Conservation (phyloP, 2,329 filamentous ascomycete species). For the Xylariaceae sp. region DNA sequence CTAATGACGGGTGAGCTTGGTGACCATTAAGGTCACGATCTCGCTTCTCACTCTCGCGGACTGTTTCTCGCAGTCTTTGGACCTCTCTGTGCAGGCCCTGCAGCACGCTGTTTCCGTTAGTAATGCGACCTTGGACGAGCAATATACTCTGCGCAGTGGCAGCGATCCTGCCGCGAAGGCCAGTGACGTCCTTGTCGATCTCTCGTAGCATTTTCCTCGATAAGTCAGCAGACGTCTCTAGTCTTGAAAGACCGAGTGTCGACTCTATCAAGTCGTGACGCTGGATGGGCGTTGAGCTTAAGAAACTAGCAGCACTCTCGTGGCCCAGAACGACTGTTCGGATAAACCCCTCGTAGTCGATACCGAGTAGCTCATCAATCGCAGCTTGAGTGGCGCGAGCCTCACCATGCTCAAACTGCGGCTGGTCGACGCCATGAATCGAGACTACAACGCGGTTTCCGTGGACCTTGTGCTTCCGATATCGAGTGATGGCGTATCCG, state of each 20-base stretch:
- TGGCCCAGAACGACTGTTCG: constrained; percentile 32
- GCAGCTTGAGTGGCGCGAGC: constrained; percentile 25
- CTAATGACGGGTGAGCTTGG: neutral
- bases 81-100: constrained; percentile 7
- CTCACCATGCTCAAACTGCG: constrained; percentile 27
- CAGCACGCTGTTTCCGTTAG: constrained; percentile 2
- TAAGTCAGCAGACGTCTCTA: constrained; percentile 24
- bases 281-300: constrained; percentile 27
- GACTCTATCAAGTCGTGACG: constrained; percentile 31
- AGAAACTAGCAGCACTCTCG: constrained; percentile 31
- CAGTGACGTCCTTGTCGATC: constrained; percentile 21
- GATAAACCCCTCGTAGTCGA: constrained; percentile 32
- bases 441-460: constrained; percentile 29
- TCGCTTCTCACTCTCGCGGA: neutral
- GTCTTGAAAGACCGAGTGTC: constrained; percentile 24
- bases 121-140: constrained; percentile 9
- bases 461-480: constrained; percentile 27
- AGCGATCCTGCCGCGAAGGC: constrained; percentile 10
- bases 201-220: constrained; percentile 23
- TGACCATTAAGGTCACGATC: neutral
- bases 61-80: constrained; percentile 5
- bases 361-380: constrained; percentile 31
- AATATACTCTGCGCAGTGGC: constrained; percentile 15
- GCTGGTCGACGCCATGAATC: constrained; percentile 25
- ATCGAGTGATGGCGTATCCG: constrained; percentile 30